These are phyloP conservation scores for Piromyces finnis DNA, from an alignment of 192 early-diverging fungal genomes.

Conservation along the genomic window DNA sequence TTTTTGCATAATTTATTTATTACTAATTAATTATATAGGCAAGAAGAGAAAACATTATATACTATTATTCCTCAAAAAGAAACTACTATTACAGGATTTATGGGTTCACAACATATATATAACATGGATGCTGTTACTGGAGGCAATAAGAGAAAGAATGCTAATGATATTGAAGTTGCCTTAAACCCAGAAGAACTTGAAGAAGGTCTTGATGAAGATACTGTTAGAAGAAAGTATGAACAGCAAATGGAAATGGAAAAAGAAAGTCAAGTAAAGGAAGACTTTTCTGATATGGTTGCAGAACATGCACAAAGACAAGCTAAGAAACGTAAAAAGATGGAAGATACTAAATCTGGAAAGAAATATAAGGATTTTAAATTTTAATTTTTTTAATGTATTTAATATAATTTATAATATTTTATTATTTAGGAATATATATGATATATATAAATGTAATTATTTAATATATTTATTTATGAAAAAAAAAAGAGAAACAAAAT, in stretches of 20 bases:
- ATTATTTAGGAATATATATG: too few species aligned
- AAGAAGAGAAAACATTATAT: conserved; percentile 46
- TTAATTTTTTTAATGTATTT: background rate
- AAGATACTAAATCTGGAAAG: conserved; percentile 20
- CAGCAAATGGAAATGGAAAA: conserved; percentile 26
- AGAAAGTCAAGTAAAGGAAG: conserved; percentile 29
- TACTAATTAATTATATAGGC: too few species aligned
- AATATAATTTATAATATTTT: too few species aligned
- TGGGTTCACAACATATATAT: conserved; percentile 88
- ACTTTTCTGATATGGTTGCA: conserved; percentile 75
- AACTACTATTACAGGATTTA: conserved; percentile 36
- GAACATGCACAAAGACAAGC: conserved; percentile 56
- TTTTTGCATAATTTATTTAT: too few species aligned
- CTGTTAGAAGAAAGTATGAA: conserved; percentile 61
- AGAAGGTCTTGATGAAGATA: conserved; percentile 49
- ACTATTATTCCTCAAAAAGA: conserved; percentile 70
- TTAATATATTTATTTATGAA: too few species aligned
- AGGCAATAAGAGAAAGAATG: conserved; percentile 7
- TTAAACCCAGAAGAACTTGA: conserved; percentile 84
- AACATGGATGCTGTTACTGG: conserved; percentile 39
- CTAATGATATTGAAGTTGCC: conserved; percentile 51
- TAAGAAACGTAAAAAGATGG: conserved; percentile 45
- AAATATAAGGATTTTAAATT: background rate
- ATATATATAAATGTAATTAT: too few species aligned
- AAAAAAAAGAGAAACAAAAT: too few species aligned